Conservation (phyloP, 192 early-diverging fungal genomes). For the Funneliformis mosseae region DNA sequence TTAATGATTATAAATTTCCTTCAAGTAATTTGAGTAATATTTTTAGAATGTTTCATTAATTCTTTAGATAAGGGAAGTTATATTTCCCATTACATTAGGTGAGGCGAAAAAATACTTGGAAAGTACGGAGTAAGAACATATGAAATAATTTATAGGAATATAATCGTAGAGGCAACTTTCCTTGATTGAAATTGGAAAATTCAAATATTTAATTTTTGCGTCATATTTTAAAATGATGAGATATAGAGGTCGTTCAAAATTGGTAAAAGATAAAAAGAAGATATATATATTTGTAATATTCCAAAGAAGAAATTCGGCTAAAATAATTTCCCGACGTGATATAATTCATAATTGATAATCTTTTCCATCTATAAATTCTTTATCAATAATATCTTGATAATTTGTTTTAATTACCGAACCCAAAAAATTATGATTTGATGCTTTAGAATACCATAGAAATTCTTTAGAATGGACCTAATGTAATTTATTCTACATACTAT, state of each 20-base stretch:
- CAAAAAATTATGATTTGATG: no score
- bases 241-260: neutral
- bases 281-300: no score
- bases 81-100: neutral
- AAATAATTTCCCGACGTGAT: no score
- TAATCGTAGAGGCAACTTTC: neutral
- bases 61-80: neutral
- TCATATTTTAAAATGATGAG: neutral
- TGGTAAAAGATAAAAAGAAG: no score
- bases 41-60: neutral
- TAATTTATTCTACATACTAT: no score
- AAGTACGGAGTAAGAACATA: neutral
- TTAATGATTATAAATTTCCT: neutral
- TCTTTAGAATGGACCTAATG: no score
- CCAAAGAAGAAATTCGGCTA: no score
- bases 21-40: neutral
- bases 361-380: no score
- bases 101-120: neutral
- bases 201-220: neutral
- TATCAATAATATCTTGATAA: no score
- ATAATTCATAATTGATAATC: no score
- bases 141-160: neutral
- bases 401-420: no score
- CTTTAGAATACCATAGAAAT: no score
- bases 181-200: neutral